Conservation (phyloP, 805 yeast genomes). For the Yamadazyma endophytica region DNA sequence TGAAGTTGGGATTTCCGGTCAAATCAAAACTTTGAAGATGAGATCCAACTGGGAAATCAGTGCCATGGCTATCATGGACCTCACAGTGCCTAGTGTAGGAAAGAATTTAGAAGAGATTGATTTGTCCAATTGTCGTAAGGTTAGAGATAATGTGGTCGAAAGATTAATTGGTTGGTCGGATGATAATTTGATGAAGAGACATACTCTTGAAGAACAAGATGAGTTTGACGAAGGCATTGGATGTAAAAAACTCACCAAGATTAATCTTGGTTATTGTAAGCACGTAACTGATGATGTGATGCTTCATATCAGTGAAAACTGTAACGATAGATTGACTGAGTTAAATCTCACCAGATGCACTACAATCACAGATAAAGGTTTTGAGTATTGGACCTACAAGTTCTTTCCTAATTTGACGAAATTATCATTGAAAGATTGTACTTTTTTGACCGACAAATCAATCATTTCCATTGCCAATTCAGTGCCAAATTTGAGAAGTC, state of each 20-base stretch:
- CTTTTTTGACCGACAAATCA: slow-evolving; percentile 64
- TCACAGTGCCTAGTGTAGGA: slow-evolving; percentile 64
- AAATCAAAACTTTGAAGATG: slow-evolving; percentile 54
- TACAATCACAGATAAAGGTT: slow-evolving; percentile 72
- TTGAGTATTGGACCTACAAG: slow-evolving; percentile 57
- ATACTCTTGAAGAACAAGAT: slow-evolving; percentile 1
- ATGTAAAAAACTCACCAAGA: slow-evolving; percentile 50
- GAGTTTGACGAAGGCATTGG: slow-evolving; percentile 38
- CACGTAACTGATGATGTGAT: slow-evolving; percentile 66
- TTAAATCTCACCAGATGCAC: slow-evolving; percentile 73
- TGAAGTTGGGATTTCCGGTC: slow-evolving; percentile 65
- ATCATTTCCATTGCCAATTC: slow-evolving; percentile 58
- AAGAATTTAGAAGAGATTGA: slow-evolving; percentile 55
- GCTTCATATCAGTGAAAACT: slow-evolving; percentile 57
- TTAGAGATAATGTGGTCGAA: slow-evolving; percentile 66
- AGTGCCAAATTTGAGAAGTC: slow-evolving; percentile 50
- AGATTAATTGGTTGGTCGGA: slow-evolving; percentile 57
- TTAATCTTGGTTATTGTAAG: slow-evolving; percentile 71
- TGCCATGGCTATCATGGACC: slow-evolving; percentile 79
- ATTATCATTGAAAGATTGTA: slow-evolving; percentile 65
- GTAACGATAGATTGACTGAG: slow-evolving; percentile 49
- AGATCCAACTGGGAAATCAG: slow-evolving; percentile 71
- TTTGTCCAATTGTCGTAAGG: slow-evolving; percentile 68
- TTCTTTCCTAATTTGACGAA: slow-evolving; percentile 50
- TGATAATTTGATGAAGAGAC: slow-evolving; percentile 2